These are phyloP conservation scores for Cladorrhinum sp. DNA, from an alignment of 2,329 filamentous ascomycete species.

Conservation along the genomic window DNA sequence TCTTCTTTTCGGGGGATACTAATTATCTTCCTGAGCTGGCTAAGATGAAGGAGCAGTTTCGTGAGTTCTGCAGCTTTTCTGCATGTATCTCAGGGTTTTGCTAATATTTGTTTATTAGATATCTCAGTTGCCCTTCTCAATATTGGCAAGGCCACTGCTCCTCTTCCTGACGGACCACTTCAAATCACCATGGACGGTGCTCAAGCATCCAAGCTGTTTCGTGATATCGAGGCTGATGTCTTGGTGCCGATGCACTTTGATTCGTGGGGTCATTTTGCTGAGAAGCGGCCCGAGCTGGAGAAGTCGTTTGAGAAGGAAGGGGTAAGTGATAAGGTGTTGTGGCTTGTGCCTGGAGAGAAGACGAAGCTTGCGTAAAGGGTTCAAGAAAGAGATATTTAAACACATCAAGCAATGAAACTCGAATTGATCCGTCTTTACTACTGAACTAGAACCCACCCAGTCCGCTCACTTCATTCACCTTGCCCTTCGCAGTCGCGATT, in stretches of 20 bases:
- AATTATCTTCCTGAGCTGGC: conserved; percentile 43
- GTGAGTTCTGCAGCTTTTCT: conserved; percentile 39
- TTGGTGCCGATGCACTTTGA: conserved; percentile 49
- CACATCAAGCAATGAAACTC: too few relatives aligned
- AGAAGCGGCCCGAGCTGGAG: conserved; percentile 33
- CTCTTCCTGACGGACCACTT: conserved; percentile 28
- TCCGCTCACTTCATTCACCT: too few relatives aligned
- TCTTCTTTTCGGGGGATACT: conserved; percentile 50
- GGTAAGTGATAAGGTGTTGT: conserved; percentile 27
- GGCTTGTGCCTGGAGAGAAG: conserved; percentile 23
- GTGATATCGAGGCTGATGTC: conserved; percentile 39
- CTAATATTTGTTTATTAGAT: conserved; percentile 22
- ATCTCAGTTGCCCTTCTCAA: conserved; percentile 41
- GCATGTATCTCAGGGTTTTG: conserved; percentile 24
- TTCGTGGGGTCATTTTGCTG: conserved; percentile 43
- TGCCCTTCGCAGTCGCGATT: too few relatives aligned
- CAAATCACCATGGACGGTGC: conserved; percentile 46
- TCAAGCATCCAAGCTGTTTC: conserved; percentile 38
- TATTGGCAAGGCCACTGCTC: conserved; percentile 35
- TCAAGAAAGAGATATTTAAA: background rate
- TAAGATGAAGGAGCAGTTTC: conserved; percentile 34
- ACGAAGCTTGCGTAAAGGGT: conserved; percentile 11
- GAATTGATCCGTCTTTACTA: too few relatives aligned
- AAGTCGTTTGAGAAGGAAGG: conserved; percentile 35
- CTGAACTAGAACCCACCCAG: too few relatives aligned